Evolutionary conservation across 169 alveolate species (phyloP), one percentile per base, ranked within the genome.

Genomic region (Ichthyophthirius multifiliis): DNA sequence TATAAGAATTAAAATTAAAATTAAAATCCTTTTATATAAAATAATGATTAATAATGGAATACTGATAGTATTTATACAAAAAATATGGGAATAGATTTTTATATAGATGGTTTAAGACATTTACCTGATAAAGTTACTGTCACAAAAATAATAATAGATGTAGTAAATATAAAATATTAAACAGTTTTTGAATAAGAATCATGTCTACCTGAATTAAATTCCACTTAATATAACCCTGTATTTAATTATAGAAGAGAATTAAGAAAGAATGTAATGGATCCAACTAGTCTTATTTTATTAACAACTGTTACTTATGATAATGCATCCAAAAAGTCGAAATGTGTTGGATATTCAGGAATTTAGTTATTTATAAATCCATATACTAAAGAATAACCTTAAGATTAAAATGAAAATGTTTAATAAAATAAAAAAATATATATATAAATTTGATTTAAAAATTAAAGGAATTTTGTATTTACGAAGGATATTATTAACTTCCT

Each of bases 41-140:
- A 89, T 35, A 48, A 71, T 0, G 71, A 76, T 16, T 47, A 76
- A 34, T 65, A 83, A 63, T 84, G 84, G 75, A 63, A 76, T 20
- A 74, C 82, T 30, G 90, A 79, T 37, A 74, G 43, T 15, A n/a
- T n/a, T n/a, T 91, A 88, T 64, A 65, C 71, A 5, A 71, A 64
- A 65, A 85, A 89, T 10, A 91, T 84, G 80, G 96, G 96, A 3
- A 82, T 91, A 9, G 96, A 91, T 89, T 39, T 86, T 55, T 91
- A 91, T 46, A 75, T 91, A 0, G 96, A 91, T 84, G 89, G 92
- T 23, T 85, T 84, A 23, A 55, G 96, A 23, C 85, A 79, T 67
- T 71, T 86, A 20, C 96, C 96, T 15, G 96, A 91, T 43, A 91
- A 89, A 34, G 74, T 83, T 5, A 86, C 83, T 15, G 79, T 48